Evolutionary conservation across 1,284 basidiomycete species (phyloP).

Genomic region (Ustilago trichophora): DNA sequence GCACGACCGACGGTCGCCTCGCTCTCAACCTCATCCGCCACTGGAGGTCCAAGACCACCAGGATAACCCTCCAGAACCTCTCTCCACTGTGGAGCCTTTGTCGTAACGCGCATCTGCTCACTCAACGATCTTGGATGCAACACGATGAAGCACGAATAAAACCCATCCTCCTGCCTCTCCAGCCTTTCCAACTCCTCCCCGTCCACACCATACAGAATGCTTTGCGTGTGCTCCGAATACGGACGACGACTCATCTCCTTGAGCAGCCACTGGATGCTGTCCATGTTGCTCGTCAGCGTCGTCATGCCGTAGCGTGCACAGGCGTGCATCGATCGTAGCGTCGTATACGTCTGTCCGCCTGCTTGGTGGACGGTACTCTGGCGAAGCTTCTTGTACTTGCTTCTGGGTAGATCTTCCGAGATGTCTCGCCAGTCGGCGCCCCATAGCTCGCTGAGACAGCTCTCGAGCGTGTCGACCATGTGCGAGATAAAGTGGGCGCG

Average conservation of each 20-base stretch:
- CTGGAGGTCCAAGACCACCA: constrained; percentile 8
- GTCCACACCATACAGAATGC: neutral
- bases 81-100: constrained; percentile 26
- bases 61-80: constrained; percentile 36
- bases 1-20: neutral
- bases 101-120: constrained; percentile 51
- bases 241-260: constrained; percentile 35
- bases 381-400: constrained; percentile 36
- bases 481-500: constrained; percentile 42
- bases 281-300: constrained; percentile 51
- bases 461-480: constrained; percentile 33
- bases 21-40: too few relatives aligned
- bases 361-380: constrained; percentile 33
- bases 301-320: constrained; percentile 42
- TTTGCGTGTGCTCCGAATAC: constrained; percentile 13
- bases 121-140: constrained; percentile 49
- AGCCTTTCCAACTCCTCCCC: constrained; percentile 3
- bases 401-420: constrained; percentile 25
- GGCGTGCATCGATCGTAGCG: constrained; percentile 22
- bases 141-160: constrained; percentile 28
- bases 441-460: constrained; percentile 36
- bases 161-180: neutral
- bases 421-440: constrained; percentile 36
- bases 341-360: constrained; percentile 31
- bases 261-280: constrained; percentile 54